Evolutionary conservation across 1,284 basidiomycete genomes (phyloP).

Genomic region (Puccinia sorghi): DNA sequence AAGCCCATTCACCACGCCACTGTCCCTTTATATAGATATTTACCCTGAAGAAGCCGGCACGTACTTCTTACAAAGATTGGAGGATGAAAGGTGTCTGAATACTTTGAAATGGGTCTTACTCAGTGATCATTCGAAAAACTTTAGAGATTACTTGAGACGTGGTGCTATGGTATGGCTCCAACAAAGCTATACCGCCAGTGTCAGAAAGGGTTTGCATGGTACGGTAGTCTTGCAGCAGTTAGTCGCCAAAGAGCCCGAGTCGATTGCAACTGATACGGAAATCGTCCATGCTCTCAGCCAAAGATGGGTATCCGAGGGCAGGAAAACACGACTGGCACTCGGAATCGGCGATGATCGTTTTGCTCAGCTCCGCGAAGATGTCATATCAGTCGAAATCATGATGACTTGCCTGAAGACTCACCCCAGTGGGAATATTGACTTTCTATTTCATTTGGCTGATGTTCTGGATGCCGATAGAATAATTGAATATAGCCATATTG

Average conservation of each 20-base stretch:
- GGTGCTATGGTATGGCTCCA: slow-evolving; percentile 39
- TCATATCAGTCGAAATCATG: slow-evolving; percentile 74
- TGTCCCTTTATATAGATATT: slow-evolving; percentile 86
- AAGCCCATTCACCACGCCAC: slow-evolving; percentile 90
- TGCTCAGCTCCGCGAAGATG: slow-evolving; percentile 65
- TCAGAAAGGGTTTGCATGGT: slow-evolving; percentile 38
- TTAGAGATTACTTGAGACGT: slow-evolving; percentile 53
- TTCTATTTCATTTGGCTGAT: slow-evolving; percentile 83
- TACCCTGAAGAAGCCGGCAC: slow-evolving; percentile 82
- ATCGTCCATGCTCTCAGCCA: slow-evolving; percentile 47
- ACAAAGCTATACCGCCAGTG: slow-evolving; percentile 28
- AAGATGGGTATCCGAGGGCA: slow-evolving; percentile 47
- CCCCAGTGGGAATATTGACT: slow-evolving; percentile 74
- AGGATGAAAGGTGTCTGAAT: slow-evolving; percentile 59
- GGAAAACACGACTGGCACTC: slow-evolving; percentile 57
- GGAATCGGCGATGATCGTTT: slow-evolving; percentile 61
- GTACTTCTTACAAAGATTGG: slow-evolving; percentile 78
- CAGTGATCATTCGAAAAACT: slow-evolving; percentile 54
- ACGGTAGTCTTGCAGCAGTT: slow-evolving; percentile 47
- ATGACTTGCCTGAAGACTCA: slow-evolving; percentile 65
- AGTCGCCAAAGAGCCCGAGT: slow-evolving; percentile 34
- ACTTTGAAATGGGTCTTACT: slow-evolving; percentile 52
- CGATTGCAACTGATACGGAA: slow-evolving; percentile 23
- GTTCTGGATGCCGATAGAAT: slow-evolving; percentile 79
- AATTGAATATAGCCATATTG: slow-evolving; percentile 77